Percentiles rank a stretch among this genome's conserved stretches.
Conservation (phyloP, 768 basidiomycete species). For the Cyclocybe cylindracea region DNA sequence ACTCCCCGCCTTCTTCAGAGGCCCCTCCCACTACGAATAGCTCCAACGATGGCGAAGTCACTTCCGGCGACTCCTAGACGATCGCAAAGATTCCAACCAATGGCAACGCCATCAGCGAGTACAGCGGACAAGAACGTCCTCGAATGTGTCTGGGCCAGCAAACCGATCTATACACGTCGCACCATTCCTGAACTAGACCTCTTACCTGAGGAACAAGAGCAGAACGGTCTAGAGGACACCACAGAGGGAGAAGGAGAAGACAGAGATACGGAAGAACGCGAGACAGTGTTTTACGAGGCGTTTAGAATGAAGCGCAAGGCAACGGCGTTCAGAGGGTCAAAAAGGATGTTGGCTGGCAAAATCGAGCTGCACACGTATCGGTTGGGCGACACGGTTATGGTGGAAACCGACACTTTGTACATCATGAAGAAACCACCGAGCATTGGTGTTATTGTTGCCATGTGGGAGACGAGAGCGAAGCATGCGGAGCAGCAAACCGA, state of each 20-base stretch:
- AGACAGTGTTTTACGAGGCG: constrained; percentile 36
- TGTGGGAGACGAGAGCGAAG: constrained; percentile 57
- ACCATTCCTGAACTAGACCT: constrained; percentile 20
- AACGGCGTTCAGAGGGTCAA: constrained; percentile 22
- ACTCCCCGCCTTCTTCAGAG: too few species aligned
- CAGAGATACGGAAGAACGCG: constrained; percentile 13
- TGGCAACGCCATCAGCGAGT: too few species aligned
- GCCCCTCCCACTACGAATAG: too few species aligned
- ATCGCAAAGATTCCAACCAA: too few species aligned
- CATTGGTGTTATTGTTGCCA: constrained; percentile 66
- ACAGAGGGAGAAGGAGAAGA: constrained; percentile 15
- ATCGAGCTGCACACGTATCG: constrained; percentile 36
- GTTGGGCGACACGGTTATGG: constrained; percentile 69
- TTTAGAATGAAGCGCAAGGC: constrained; percentile 32
- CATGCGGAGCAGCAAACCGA: constrained; percentile 33
- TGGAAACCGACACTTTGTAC: constrained; percentile 48
- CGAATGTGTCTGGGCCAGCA: too few species aligned
- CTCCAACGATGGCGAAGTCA: too few species aligned
- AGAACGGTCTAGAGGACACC: constrained; percentile 1
- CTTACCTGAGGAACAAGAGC: constrained; percentile 24
- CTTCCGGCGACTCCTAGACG: too few species aligned
- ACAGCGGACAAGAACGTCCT: too few species aligned
- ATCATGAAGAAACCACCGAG: constrained; percentile 50
- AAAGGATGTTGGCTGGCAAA: constrained; percentile 18
- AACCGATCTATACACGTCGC: too few species aligned